Evolutionary conservation across 2,329 filamentous ascomycete species (phyloP).

Genomic region (Claviceps monticola): DNA sequence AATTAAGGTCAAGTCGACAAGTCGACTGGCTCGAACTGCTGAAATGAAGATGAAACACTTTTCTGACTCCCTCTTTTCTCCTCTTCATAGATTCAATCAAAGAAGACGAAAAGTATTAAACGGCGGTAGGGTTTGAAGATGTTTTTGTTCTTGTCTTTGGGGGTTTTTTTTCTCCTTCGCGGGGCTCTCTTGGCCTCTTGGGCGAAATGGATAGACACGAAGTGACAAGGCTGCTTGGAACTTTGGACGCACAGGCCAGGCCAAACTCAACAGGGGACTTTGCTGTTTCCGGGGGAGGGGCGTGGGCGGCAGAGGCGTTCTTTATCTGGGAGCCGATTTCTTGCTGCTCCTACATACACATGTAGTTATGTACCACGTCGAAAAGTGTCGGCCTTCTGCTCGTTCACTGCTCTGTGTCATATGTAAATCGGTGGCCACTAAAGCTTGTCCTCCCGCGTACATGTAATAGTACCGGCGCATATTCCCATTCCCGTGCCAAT

Average conservation of each 20-base stretch:
- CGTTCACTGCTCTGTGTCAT: background rate
- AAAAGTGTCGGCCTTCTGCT: background rate
- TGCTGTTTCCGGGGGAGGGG: background rate
- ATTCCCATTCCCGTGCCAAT: background rate
- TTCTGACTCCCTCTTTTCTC: too few species aligned
- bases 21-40: too few species aligned
- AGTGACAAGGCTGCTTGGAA: too few species aligned
- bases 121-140: too few species aligned
- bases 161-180: background rate
- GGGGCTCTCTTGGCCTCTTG: background rate
- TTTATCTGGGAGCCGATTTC: constrained; percentile 1
- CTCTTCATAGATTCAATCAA: too few species aligned
- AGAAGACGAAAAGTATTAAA: too few species aligned
- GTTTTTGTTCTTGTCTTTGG: too few species aligned
- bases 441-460: background rate
- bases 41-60: too few species aligned
- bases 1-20: too few species aligned
- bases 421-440: background rate
- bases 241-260: too few species aligned
- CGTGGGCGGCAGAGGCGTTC: background rate
- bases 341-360: background rate
- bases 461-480: constrained; percentile 1
- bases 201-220: background rate
- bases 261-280: background rate
- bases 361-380: background rate